Conservation (phyloP, 2,329 filamentous ascomycete species). For the Fusarium dimerum region DNA sequence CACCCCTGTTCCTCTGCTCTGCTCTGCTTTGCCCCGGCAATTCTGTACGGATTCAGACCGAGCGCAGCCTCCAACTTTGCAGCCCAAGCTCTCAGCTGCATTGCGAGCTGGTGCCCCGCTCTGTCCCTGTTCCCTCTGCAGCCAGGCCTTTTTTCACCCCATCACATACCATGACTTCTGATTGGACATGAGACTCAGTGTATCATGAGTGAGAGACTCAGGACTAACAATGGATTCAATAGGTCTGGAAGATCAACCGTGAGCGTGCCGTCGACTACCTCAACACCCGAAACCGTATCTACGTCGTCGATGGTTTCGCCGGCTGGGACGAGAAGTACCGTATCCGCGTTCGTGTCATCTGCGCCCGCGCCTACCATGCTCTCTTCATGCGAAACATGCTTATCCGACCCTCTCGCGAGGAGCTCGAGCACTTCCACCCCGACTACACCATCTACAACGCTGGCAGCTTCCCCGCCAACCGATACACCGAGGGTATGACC, state of each 20-base stretch:
- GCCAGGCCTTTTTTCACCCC: slow-evolving; percentile 28
- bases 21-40: slow-evolving; percentile 11
- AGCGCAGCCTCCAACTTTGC: slow-evolving; percentile 18
- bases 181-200: slow-evolving; percentile 14
- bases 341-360: slow-evolving; percentile 96
- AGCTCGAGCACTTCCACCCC: slow-evolving; percentile 96
- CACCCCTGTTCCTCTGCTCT: slow-evolving; percentile 2
- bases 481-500: slow-evolving; percentile 98
- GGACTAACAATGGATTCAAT: slow-evolving; percentile 28
- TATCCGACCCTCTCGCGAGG: slow-evolving; percentile 86
- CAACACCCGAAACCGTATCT: slow-evolving; percentile 98
- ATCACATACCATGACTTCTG: slow-evolving; percentile 3
- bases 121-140: slow-evolving; percentile 22
- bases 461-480: slow-evolving; percentile 96
- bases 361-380: slow-evolving; percentile 97
- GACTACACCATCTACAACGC: slow-evolving; percentile 99
- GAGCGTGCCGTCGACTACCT: slow-evolving; percentile 99
- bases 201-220: slow-evolving; percentile 5
- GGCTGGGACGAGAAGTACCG: slow-evolving; percentile 99
- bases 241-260: slow-evolving; percentile 99
- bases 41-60: slow-evolving; percentile 21
- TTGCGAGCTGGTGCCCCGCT: slow-evolving; percentile 20
- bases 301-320: slow-evolving; percentile 95
- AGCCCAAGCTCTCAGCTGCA: slow-evolving; percentile 18
- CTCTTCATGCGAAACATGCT: slow-evolving; percentile 99